phyloP scores from a whole-genome alignment of 768 basidiomycete species.

The Multifurca ochricompacta region DNA sequence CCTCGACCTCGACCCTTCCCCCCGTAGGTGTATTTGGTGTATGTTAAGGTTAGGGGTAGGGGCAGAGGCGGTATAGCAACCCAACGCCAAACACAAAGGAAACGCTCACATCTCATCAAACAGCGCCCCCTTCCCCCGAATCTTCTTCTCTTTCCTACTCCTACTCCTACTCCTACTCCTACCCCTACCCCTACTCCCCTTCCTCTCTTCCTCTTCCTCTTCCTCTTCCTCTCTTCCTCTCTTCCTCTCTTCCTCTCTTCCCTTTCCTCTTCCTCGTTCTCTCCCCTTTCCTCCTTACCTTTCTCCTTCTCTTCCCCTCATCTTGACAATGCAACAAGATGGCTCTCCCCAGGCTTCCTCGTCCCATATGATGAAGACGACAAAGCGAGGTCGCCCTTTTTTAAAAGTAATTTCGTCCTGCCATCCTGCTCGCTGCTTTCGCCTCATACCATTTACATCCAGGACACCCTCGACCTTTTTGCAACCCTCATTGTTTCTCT shows the following conservation, averaged over 20 bases:
- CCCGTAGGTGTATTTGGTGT: too few species aligned
- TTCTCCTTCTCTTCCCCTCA: conserved; percentile 25
- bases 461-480: conserved; percentile 98
- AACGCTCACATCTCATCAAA: conserved; percentile 3
- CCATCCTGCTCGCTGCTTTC: not conserved
- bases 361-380: conserved; percentile 98
- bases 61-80: not conserved
- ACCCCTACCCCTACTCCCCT: conserved; percentile 4
- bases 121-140: not conserved
- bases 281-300: conserved; percentile 18
- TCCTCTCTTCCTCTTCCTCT: conserved; percentile 6
- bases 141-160: too few species aligned
- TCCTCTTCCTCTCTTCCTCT: conserved; percentile 9
- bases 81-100: not conserved
- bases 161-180: too few species aligned
- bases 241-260: conserved; percentile 28
- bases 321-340: conserved; percentile 33
- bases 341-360: conserved; percentile 48
- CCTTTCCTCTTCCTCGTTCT: conserved; percentile 29
- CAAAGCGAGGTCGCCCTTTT: conserved; percentile 89
- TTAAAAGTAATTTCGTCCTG: conserved; percentile 57
- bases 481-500: conserved; percentile 94
- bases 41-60: too few species aligned
- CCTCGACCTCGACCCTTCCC: too few species aligned
- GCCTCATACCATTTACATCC: conserved; percentile 1